Evolutionary conservation across 2,329 filamentous ascomycete genomes (phyloP).

Genomic region (Penicillium sp.): DNA sequence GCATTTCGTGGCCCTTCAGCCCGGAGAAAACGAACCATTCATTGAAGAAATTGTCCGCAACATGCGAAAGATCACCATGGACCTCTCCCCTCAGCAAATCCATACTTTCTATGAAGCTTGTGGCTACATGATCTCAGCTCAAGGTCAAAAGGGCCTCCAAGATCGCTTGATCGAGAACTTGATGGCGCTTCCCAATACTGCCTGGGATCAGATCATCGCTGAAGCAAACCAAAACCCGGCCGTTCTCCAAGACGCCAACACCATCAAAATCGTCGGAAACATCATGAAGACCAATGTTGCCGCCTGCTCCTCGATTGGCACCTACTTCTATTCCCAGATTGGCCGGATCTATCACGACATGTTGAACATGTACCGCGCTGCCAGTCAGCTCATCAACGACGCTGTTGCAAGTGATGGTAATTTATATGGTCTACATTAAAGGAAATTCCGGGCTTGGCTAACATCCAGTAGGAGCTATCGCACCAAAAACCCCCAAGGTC

Average conservation of each 20-base stretch:
- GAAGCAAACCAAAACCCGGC: slow-evolving; percentile 79
- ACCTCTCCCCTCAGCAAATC: slow-evolving; percentile 92
- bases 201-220: slow-evolving; percentile 93
- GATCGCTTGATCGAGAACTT: slow-evolving; percentile 86
- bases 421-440: slow-evolving; percentile 17
- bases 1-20: slow-evolving; percentile 94
- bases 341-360: slow-evolving; percentile 97
- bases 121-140: slow-evolving; percentile 97
- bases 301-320: slow-evolving; percentile 92
- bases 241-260: slow-evolving; percentile 85
- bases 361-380: slow-evolving; percentile 97
- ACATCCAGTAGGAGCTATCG: slow-evolving; percentile 65
- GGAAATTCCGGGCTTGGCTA: slow-evolving; percentile 14
- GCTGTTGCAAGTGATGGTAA: slow-evolving; percentile 79
- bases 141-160: slow-evolving; percentile 91
- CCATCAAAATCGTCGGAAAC: slow-evolving; percentile 97
- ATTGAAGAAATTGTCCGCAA: slow-evolving; percentile 98
- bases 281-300: slow-evolving; percentile 99
- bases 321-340: slow-evolving; percentile 97
- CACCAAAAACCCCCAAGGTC: slow-evolving; percentile 95
- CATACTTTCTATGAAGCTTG: slow-evolving; percentile 99
- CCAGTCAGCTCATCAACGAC: slow-evolving; percentile 93
- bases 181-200: slow-evolving; percentile 88
- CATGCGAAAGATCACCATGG: slow-evolving; percentile 91
- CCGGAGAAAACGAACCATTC: slow-evolving; percentile 90